A percentile compares a stretch with the other conserved stretches of the same genome.
Conservation (phyloP, 306 rosid genomes). For the Mimosa bimucronata region DNA sequence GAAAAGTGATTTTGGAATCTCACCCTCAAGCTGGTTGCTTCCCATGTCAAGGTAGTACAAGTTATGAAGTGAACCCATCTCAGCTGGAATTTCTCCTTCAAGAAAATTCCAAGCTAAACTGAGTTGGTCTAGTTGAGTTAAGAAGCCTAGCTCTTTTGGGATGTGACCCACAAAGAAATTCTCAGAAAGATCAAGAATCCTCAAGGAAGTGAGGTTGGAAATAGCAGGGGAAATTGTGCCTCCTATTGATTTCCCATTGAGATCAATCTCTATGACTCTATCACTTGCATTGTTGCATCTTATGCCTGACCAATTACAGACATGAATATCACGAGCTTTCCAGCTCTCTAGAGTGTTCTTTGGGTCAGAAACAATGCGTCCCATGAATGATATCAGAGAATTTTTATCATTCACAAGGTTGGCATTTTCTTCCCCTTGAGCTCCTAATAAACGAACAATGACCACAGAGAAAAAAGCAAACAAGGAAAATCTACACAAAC, state of each 20-base stretch:
- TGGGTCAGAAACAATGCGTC: slow-evolving; percentile 72
- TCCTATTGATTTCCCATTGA: slow-evolving; percentile 59
- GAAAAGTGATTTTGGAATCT: slow-evolving; percentile 68
- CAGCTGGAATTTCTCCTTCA: slow-evolving; percentile 59
- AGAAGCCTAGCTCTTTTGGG: slow-evolving; percentile 71
- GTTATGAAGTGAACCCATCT: slow-evolving; percentile 65
- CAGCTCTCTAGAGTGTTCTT: slow-evolving; percentile 55
- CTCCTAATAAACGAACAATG: slow-evolving; percentile 34
- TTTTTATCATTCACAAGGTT: slow-evolving; percentile 48
- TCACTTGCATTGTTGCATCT: slow-evolving; percentile 68
- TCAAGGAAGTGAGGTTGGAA: slow-evolving; percentile 67
- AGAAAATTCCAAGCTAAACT: slow-evolving; percentile 74
- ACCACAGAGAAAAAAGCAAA: slow-evolving; percentile 40
- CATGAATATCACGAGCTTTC: slow-evolving; percentile 52
- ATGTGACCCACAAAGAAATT: slow-evolving; percentile 71
- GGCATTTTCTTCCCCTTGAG: slow-evolving; percentile 38
- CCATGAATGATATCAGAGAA: slow-evolving; percentile 74
- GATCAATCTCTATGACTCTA: slow-evolving; percentile 73
- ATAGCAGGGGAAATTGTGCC: slow-evolving; percentile 82
- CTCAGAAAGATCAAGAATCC: slow-evolving; percentile 74
- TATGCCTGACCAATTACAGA: slow-evolving; percentile 80
- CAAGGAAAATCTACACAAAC: slow-evolving; percentile 38
- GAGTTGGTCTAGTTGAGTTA: slow-evolving; percentile 55
- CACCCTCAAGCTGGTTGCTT: slow-evolving; percentile 67
- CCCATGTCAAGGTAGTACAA: slow-evolving; percentile 76